Percentiles rank a stretch among this genome's conserved stretches.
phyloP scores from a whole-genome alignment of 2,329 filamentous ascomycete genomes.

The Aspergillus sojae region DNA sequence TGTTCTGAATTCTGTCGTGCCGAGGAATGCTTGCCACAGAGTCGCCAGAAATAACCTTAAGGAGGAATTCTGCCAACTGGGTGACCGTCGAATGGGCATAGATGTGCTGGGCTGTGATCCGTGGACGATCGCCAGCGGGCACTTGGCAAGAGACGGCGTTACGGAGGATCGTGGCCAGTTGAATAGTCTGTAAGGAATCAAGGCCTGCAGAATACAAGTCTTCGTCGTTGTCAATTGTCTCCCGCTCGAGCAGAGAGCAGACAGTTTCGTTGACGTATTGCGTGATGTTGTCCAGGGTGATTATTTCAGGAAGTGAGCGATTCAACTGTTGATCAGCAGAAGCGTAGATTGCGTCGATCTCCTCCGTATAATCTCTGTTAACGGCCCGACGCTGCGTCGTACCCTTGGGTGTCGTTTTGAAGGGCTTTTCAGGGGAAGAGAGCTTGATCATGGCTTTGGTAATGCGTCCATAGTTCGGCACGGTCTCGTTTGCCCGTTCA shows the following conservation, averaged over 20 bases:
- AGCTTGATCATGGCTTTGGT: slow-evolving; percentile 45
- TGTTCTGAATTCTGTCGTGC: slow-evolving; percentile 4
- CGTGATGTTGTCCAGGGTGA: slow-evolving; percentile 11
- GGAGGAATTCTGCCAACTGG: slow-evolving; percentile 6
- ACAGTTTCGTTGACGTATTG: slow-evolving; percentile 16
- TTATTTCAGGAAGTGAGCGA: neutral
- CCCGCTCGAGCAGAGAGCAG: slow-evolving; percentile 13
- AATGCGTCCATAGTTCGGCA: slow-evolving; percentile 45
- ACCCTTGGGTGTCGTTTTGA: slow-evolving; percentile 50
- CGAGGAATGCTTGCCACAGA: neutral
- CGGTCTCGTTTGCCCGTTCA: slow-evolving; percentile 44
- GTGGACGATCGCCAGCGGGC: neutral
- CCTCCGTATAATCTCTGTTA: slow-evolving; percentile 13
- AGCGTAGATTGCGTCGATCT: slow-evolving; percentile 34
- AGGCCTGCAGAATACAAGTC: slow-evolving; percentile 29
- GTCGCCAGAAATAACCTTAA: neutral
- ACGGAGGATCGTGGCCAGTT: slow-evolving; percentile 19
- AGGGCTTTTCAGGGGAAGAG: slow-evolving; percentile 44
- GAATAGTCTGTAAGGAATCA: slow-evolving; percentile 33
- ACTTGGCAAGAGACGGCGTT: neutral
- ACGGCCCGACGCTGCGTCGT: slow-evolving; percentile 5
- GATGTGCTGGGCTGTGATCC: slow-evolving; percentile 9
- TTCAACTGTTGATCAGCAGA: neutral
- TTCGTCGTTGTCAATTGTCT: slow-evolving; percentile 15
- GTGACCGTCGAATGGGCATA: slow-evolving; percentile 8